Base-by-base conservation (phyloP, 1,139 yeast species). In the Saccharomycopsis phalli region DNA sequence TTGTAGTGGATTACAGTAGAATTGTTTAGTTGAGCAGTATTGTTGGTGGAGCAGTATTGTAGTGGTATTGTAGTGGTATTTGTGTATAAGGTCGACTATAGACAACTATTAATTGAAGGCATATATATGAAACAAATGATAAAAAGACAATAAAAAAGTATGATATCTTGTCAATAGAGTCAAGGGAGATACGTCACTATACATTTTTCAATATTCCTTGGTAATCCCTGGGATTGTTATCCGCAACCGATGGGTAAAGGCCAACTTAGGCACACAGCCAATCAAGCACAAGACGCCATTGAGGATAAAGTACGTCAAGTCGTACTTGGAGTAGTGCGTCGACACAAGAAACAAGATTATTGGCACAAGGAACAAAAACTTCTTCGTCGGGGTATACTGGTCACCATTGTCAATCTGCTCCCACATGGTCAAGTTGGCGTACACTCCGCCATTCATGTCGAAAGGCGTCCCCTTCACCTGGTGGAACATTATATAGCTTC, bases 331-430 rank as follows among this genome's bases (percentile, higher is more conserved):
- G 59, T 88, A 91, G 59, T 91, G 97, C 2, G 97, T 88, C 45
- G 94, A 78, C 39, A 87, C 69, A 52, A 91, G 69, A 55, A 91
- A 91, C 54, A 91, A 68, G 7, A 76, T 80, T 50, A 91, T 83
- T 30, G 98, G 98, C 13, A 91, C 95, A 46, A 84, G 76, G 65
- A 88, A 74, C 52, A 91, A 67, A 56, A 87, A 91, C 62, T 91
- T 91, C 67, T 91, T 87, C 21, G 95, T 79, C 4, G 98, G 98
- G 0, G 98, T 91, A 59, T 88, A 91, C 59, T 87, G 94, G 57
- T 87, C 96, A 47, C 97, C 98, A 54, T 88, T 81, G 60, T 91
- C 96, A 50, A 91, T 81, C 62, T 91, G 98, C 61, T 91, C 98
- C 98, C 98, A 91, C 96, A 91, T 84, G 22, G 96, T 91, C 53